Evolutionary conservation across 2,329 filamentous ascomycete genomes (phyloP).

Genomic region (Onygenales sp.): DNA sequence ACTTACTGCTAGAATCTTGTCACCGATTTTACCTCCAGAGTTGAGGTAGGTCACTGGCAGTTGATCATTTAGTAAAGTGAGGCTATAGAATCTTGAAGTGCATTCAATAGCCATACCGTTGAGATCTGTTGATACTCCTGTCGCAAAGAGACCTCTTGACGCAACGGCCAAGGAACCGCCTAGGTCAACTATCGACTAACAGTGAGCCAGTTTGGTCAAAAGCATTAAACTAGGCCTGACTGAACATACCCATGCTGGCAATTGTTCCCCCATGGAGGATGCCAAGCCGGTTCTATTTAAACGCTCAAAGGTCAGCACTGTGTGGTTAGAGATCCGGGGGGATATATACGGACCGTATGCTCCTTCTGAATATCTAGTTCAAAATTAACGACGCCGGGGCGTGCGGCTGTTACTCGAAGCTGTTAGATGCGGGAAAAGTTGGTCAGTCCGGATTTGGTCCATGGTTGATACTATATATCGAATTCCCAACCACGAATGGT

Average conservation of each 20-base stretch:
- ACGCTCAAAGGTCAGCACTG: background rate
- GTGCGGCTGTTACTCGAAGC: constrained; percentile 52
- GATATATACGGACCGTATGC: constrained; percentile 44
- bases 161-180: constrained; percentile 58
- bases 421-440: constrained; percentile 19
- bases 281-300: constrained; percentile 49
- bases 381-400: constrained; percentile 54
- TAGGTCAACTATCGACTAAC: constrained; percentile 44
- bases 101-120: constrained; percentile 35
- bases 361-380: constrained; percentile 56
- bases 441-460: background rate
- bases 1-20: constrained; percentile 45
- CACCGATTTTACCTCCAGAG: constrained; percentile 54
- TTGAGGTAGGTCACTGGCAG: constrained; percentile 51
- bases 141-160: constrained; percentile 54
- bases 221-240: background rate
- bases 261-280: constrained; percentile 61
- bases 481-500: background rate
- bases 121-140: constrained; percentile 58
- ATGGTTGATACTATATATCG: background rate
- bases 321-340: background rate
- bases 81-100: background rate
- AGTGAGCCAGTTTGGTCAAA: background rate
- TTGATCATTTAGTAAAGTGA: background rate
- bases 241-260: constrained; percentile 44